phyloP scores from a whole-genome alignment of 108 stramenopile species.

The Conticribra weissflogii region DNA sequence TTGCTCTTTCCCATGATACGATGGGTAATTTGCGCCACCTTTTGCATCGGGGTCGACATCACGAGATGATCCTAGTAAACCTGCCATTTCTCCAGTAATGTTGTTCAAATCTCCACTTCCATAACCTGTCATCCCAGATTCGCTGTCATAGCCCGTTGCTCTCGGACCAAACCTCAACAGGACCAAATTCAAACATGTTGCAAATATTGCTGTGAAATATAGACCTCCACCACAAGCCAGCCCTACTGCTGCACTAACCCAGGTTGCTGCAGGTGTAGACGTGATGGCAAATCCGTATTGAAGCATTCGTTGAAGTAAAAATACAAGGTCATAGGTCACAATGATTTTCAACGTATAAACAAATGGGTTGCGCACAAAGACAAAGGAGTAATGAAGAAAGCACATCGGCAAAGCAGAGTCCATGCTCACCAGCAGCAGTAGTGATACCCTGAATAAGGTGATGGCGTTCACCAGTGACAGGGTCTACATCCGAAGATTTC shows the following conservation, averaged over 20 bases:
- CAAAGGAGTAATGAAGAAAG: too few relatives aligned
- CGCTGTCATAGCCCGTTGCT: neutral
- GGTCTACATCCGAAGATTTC: slow-evolving; percentile 62
- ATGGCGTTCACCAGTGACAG: slow-evolving; percentile 44
- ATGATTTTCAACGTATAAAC: too few relatives aligned
- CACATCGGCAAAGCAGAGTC: too few relatives aligned
- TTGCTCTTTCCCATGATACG: neutral
- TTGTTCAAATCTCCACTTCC: neutral
- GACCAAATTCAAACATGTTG: slow-evolving; percentile 75
- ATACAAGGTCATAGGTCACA: too few relatives aligned
- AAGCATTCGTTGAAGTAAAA: too few relatives aligned
- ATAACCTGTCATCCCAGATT: neutral
- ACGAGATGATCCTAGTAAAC: neutral
- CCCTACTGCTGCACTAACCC: slow-evolving; percentile 71
- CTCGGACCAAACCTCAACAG: slow-evolving; percentile 88
- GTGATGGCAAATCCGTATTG: too few relatives aligned
- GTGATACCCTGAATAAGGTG: slow-evolving; percentile 81
- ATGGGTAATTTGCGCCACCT: neutral
- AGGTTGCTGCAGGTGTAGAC: too few relatives aligned
- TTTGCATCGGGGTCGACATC: neutral
- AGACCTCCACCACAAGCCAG: slow-evolving; percentile 83
- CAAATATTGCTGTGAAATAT: slow-evolving; percentile 79
- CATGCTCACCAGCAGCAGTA: too few relatives aligned
- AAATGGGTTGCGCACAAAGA: too few relatives aligned
- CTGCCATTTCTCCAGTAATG: neutral